These are phyloP conservation scores for Blumeria hordei DNA, from an alignment of 2,329 filamentous ascomycete genomes.

Conservation along the genomic window DNA sequence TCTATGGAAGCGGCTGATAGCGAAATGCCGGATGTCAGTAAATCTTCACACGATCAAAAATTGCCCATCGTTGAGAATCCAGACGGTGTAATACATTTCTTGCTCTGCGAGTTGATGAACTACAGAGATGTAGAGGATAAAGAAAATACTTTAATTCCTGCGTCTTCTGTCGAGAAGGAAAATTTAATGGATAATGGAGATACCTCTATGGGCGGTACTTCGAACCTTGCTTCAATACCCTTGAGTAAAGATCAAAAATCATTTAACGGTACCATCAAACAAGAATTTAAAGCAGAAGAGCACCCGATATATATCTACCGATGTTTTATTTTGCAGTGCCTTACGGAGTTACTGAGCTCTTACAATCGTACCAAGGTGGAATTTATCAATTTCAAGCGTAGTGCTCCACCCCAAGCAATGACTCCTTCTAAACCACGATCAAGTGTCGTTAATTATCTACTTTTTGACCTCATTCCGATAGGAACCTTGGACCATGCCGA, in stretches of 20 bases:
- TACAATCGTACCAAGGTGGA: slow-evolving; percentile 94
- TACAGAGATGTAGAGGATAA: slow-evolving; percentile 87
- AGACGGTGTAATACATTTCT: slow-evolving; percentile 84
- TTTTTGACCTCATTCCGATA: slow-evolving; percentile 49
- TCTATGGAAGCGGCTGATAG: slow-evolving; percentile 35
- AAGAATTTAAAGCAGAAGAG: slow-evolving; percentile 68
- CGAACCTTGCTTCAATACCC: slow-evolving; percentile 15
- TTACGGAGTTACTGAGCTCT: slow-evolving; percentile 71
- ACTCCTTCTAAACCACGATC: slow-evolving; percentile 89
- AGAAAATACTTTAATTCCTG: slow-evolving; percentile 22
- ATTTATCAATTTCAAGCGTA: slow-evolving; percentile 97
- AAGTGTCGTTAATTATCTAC: slow-evolving; percentile 77
- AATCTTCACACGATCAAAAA: slow-evolving; percentile 42
- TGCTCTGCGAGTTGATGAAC: slow-evolving; percentile 74
- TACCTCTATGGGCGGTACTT: slow-evolving; percentile 7
- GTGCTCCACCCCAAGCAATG: slow-evolving; percentile 50
- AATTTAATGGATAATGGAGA: slow-evolving; percentile 8
- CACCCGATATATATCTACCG: slow-evolving; percentile 93
- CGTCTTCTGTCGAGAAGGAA: slow-evolving; percentile 5
- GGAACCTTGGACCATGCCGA: slow-evolving; percentile 47
- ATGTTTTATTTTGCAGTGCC: slow-evolving; percentile 78
- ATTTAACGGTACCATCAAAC: slow-evolving; percentile 40
- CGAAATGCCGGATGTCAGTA: slow-evolving; percentile 38
- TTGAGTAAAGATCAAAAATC: slow-evolving; percentile 7
- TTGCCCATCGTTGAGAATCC: slow-evolving; percentile 72